Evolutionary conservation across 2,329 filamentous ascomycete genomes (phyloP).

Genomic region (Colletotrichum siamense): DNA sequence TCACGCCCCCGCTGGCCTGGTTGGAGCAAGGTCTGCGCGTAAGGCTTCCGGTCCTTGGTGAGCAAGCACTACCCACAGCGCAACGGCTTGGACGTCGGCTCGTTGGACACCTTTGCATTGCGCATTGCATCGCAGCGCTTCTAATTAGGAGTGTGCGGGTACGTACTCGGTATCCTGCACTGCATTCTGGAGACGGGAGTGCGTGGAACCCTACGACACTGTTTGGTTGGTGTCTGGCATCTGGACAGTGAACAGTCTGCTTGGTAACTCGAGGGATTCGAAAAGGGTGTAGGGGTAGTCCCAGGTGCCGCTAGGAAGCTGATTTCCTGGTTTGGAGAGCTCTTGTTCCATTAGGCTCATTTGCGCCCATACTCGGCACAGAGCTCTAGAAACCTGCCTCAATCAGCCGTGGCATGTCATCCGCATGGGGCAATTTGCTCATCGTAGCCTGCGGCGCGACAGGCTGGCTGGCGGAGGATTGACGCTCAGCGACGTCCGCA

Average conservation of each 20-base stretch:
- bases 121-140: neutral
- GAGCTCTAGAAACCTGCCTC: conserved; percentile 20
- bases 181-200: neutral
- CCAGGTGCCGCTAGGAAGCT: conserved; percentile 10
- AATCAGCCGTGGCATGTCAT: conserved; percentile 20
- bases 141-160: neutral
- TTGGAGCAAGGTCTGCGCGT: conserved; percentile 2
- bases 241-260: neutral
- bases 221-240: conserved; percentile 1
- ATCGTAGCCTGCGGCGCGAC: neutral
- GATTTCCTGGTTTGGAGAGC: conserved; percentile 23
- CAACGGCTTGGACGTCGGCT: neutral
- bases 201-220: neutral
- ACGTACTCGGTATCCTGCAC: neutral
- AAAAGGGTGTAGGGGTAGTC: conserved; percentile 16
- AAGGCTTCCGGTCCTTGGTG: conserved; percentile 12
- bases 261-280: neutral
- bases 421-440: conserved; percentile 10
- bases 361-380: conserved; percentile 8
- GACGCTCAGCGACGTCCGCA: neutral
- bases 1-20: neutral
- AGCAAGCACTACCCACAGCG: conserved; percentile 1
- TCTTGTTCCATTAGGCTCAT: conserved; percentile 3
- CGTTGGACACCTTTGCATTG: neutral
- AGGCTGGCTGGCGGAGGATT: neutral